These are phyloP conservation scores for Rauvolfia tetraphylla DNA, from an alignment of 257 asterid species.

Conservation along the genomic window DNA sequence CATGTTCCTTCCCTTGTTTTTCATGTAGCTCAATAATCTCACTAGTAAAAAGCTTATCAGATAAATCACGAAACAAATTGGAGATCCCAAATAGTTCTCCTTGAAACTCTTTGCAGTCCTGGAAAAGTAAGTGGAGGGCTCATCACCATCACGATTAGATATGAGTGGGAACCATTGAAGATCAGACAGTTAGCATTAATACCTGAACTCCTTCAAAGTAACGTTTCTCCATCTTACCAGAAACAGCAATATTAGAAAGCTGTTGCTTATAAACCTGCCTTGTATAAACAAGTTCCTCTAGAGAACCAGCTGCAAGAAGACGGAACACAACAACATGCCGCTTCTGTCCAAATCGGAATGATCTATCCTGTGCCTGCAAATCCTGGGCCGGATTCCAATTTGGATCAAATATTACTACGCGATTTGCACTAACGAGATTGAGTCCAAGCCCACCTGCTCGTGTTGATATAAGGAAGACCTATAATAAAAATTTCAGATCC, in stretches of 20 bases:
- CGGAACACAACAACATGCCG: constrained; percentile 90
- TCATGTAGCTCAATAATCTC: constrained; percentile 67
- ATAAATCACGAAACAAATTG: constrained; percentile 87
- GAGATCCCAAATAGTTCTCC: constrained; percentile 93
- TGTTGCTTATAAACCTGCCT: constrained; percentile 96
- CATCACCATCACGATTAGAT: neutral
- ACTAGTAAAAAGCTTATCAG: constrained; percentile 86
- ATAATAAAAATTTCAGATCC: constrained; percentile 20
- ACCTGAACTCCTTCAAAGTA: constrained; percentile 98
- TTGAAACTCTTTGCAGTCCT: constrained; percentile 82
- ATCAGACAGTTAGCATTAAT: constrained; percentile 7
- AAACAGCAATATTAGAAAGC: constrained; percentile 81
- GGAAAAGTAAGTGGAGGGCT: constrained; percentile 17
- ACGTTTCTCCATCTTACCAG: constrained; percentile 86
- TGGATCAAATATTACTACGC: constrained; percentile 94
- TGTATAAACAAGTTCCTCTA: constrained; percentile 86
- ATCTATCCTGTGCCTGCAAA: constrained; percentile 96
- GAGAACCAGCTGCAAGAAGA: constrained; percentile 92
- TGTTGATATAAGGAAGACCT: constrained; percentile 94
- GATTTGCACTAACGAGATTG: constrained; percentile 89
- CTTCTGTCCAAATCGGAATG: constrained; percentile 89
- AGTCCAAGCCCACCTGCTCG: constrained; percentile 98
- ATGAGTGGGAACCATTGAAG: neutral
- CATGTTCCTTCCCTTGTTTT: constrained; percentile 33
- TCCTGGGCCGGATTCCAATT: constrained; percentile 99